Percentiles rank a stretch among this genome's conserved stretches.
phyloP scores from a whole-genome alignment of 495 filamentous ascomycete species.

The Aspergillus biplanus region DNA sequence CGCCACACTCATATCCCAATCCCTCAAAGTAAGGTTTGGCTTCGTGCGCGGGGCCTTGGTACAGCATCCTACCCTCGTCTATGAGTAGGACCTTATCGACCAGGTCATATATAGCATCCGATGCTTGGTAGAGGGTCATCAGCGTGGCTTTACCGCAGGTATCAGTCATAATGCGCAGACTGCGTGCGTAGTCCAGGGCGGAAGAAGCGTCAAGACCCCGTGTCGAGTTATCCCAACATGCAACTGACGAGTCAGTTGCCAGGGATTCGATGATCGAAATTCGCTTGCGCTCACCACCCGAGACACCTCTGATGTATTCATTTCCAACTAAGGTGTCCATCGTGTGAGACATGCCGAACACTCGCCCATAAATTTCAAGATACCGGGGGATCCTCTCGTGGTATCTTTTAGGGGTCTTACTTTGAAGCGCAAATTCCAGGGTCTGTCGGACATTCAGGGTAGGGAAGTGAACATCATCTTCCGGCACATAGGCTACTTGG shows the following conservation, averaged over 20 bases:
- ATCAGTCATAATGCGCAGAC: conserved; percentile 77
- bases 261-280: conserved; percentile 58
- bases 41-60: conserved; percentile 71
- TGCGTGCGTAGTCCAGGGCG: conserved; percentile 70
- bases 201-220: conserved; percentile 82
- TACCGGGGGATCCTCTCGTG: conserved; percentile 68
- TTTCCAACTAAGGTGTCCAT: conserved; percentile 83
- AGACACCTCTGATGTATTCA: conserved; percentile 81
- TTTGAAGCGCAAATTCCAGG: conserved; percentile 76
- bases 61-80: conserved; percentile 77
- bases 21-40: conserved; percentile 79
- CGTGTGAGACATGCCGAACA: conserved; percentile 86
- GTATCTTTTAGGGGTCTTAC: conserved; percentile 72
- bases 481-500: conserved; percentile 80
- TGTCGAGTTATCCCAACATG: conserved; percentile 84
- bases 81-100: conserved; percentile 89
- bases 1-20: conserved; percentile 75
- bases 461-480: conserved; percentile 82
- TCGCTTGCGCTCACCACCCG: conserved; percentile 81
- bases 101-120: conserved; percentile 77
- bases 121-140: conserved; percentile 80
- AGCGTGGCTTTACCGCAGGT: conserved; percentile 78
- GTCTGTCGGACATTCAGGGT: conserved; percentile 85
- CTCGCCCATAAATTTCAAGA: conserved; percentile 71
- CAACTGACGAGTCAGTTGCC: conserved; percentile 72